Conservation (phyloP, 495 filamentous ascomycete genomes). For the Aspergillus avenaceus region DNA sequence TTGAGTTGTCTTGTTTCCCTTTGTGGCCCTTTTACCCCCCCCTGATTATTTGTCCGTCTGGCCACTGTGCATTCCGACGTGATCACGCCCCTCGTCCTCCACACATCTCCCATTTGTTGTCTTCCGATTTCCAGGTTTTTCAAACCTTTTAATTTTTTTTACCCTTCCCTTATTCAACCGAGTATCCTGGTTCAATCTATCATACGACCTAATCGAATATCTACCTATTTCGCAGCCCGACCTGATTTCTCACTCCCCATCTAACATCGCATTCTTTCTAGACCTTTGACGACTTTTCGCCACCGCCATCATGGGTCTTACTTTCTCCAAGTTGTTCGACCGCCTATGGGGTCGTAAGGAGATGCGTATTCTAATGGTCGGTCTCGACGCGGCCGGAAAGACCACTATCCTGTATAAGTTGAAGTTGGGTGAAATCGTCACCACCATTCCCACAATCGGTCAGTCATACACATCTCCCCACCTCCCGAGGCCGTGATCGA, state of each 20-base stretch:
- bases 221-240: not conserved
- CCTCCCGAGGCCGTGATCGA: slow-evolving; percentile 3
- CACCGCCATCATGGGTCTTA: slow-evolving; percentile 84
- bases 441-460: slow-evolving; percentile 99
- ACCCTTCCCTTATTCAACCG: slow-evolving; percentile 4
- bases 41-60: slow-evolving; percentile 16
- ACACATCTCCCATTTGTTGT: slow-evolving; percentile 16
- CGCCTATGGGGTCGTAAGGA: slow-evolving; percentile 98
- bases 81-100: slow-evolving; percentile 22
- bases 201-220: not conserved
- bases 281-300: slow-evolving; percentile 28
- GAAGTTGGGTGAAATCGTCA: slow-evolving; percentile 99
- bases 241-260: slow-evolving; percentile 8
- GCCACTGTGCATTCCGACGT: slow-evolving; percentile 19
- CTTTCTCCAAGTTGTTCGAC: slow-evolving; percentile 89
- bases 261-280: slow-evolving; percentile 21
- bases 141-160: slow-evolving; percentile 1
- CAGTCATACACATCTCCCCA: slow-evolving; percentile 41
- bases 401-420: slow-evolving; percentile 99
- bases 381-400: slow-evolving; percentile 98
- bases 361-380: slow-evolving; percentile 99
- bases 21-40: slow-evolving; percentile 10
- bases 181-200: not conserved
- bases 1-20: not conserved
- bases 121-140: slow-evolving; percentile 7